Evolutionary conservation across 352 stramenopile species (phyloP), one percentile per base, ranked within the genome.

Genomic region (Phytophthora cactorum): DNA sequence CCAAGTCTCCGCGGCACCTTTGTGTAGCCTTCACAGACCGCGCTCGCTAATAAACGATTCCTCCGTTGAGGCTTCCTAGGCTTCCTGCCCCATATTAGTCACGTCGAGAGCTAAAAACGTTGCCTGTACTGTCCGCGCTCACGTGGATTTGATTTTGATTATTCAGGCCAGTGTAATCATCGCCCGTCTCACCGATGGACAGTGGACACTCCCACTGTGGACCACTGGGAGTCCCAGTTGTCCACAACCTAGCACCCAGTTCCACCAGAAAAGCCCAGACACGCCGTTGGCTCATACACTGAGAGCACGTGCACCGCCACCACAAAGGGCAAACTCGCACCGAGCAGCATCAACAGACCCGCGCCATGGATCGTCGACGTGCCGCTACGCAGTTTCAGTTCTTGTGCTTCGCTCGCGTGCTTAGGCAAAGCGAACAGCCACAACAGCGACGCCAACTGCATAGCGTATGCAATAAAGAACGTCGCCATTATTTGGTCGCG

Each of bases 381-480:
- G 25, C 54, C 73, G 49, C 67, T 77, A 34, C 41, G 62, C n/a
- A 61, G 55, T 53, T 74, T 82, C 63, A 61, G 46, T 32, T 69
- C 74, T 29, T 59, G 68, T 8, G 72, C 59, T 15, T 79, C 68
- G 9, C 47, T 59, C 14, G 29, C 71, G 14, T 77, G 22, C 52
- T 84, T 84, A 14, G 84, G 82, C 43, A 92, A 62, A 51, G 72
- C 55, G 6, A 78, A 57, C 38, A 92, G 47, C 68, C 74, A 81
- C 17, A 59, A 46, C 22, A 92, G 57, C 32, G 80, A 75, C 6
- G 67, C 28, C 28, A 86, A 45, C 34, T 89, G 81, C 54, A 75
- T 75, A 3, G 25, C 45, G 67, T 87, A 91, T 11, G 78, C 81
- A 32, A 92, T 64, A 27, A 85, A 29, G 59, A 85, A 90, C 28